Base-by-base conservation (phyloP, 345 rosid species). In the Arabidopsis arenosa region DNA sequence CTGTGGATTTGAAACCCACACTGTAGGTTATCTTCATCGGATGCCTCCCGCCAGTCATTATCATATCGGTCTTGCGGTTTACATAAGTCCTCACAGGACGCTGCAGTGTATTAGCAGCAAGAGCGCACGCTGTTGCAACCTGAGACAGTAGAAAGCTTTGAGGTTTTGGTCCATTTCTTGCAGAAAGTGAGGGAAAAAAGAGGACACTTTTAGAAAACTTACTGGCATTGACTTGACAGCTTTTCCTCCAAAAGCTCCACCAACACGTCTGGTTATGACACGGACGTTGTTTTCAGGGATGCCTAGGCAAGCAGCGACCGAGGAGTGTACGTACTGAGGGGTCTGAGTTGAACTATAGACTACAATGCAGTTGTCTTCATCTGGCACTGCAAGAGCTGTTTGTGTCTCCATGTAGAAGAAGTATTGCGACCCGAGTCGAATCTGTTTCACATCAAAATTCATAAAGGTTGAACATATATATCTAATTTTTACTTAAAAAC, bases 201-300 rank as follows among this genome's bases (percentile, higher is more conserved):
- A 28, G n/a, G 21, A 41, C 7, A 63, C 58, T 54, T 84, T 43
- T 23, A 21, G 36, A 52, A 52, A 36, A 13, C 93, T 86, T 61
- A 94, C 96, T 7, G 88, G 86, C 75, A 90, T 83, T 48, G 96
- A 68, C 84, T 76, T 87, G 4, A 85, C 33, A 58, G 91, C 86
- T 82, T 94, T 94, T 59, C 98, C 98, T 72, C 98, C 97, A 55
- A 90, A 94, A 26, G 95, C 96, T 51, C 96, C 96, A 45, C 98
- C 97, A 14, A 92, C 92, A 68, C 97, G 85, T 79, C 97, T 85
- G 32, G 97, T 84, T 78, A 94, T 80, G 65, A 94, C 89, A 57
- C 98, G 95, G 10, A 94, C 85, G 36, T 90, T 92, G 54, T 94
- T 88, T 56, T 78, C 88, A 66, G 90, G 96, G 74, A 94, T 64